Base-by-base conservation (phyloP, 805 yeast genomes). In the Candida loeiensis region DNA sequence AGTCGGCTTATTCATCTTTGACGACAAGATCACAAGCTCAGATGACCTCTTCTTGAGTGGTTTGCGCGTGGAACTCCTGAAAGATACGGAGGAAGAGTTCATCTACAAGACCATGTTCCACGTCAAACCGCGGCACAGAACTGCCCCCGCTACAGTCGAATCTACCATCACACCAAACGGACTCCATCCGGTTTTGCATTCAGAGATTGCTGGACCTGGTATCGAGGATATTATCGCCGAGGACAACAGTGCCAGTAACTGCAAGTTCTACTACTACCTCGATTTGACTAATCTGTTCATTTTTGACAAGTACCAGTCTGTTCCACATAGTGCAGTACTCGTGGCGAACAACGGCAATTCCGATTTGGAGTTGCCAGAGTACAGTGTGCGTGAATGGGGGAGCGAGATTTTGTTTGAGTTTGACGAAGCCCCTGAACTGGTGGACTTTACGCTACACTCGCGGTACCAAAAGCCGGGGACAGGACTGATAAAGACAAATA, bases 361-460 rank as follows among this genome's bases (percentile, higher is more conserved):
- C 12, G 66, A 69, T 44, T 50, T 69, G 39, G 74, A 69, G 47
- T 51, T 65, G 9, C 74, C 74, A 0, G 70, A 51, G 30, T 69
- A 69, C 45, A 53, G 56, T 14, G 50, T 66, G 7, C 18, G 41
- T 2, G 56, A 56, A 36, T 69, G 74, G 74, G 74, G 74, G 0
- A 62, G 54, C 41, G 73, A 69, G 42, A 44, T 63, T 3, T 47
- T 69, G 24, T 40, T 66, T 33, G 65, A 62, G 40, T 46, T 58
- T 30, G 46, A 48, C 16, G 39, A 45, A 16, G 17, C 30, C 8
- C 32, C 46, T 2, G 33, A 35, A 9, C 45, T 41, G 12, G 44
- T 63, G 4, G 56, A 53, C 14, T 43, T 68, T 20, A 62, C 62
- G 6, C 43, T 69, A 6, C 73, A 69, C 44, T 59, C 73, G 6